These are phyloP conservation scores for Pleurozium schreberi DNA, from an alignment of 225 moss, liverwort and hornwort species.

Conservation along the genomic window DNA sequence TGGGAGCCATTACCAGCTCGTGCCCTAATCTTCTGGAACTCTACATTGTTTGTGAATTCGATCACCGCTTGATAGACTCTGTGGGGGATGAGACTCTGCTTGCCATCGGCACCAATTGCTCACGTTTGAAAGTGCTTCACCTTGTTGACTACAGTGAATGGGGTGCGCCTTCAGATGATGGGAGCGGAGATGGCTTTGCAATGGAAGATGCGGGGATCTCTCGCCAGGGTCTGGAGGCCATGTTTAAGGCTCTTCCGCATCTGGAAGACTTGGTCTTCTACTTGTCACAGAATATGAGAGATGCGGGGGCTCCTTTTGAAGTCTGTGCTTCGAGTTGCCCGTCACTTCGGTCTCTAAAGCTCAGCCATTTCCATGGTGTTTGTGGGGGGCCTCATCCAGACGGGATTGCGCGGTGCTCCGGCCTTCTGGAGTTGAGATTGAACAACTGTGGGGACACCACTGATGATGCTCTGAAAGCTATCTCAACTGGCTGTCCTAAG, in stretches of 20 bases:
- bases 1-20: slow-evolving; percentile 43
- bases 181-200: slow-evolving; percentile 45
- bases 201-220: slow-evolving; percentile 49
- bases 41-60: slow-evolving; percentile 72
- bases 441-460: slow-evolving; percentile 64
- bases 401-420: slow-evolving; percentile 53
- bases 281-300: slow-evolving; percentile 58
- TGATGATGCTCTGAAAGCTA: slow-evolving; percentile 33
- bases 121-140: slow-evolving; percentile 54
- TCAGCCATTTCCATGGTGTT: slow-evolving; percentile 78
- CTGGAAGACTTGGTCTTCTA: slow-evolving; percentile 57
- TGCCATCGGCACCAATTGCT: slow-evolving; percentile 48
- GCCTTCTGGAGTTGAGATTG: slow-evolving; percentile 43
- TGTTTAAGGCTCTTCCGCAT: slow-evolving; percentile 64
- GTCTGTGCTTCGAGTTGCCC: slow-evolving; percentile 47
- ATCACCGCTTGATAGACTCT: slow-evolving; percentile 57
- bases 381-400: slow-evolving; percentile 57
- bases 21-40: slow-evolving; percentile 69
- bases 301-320: slow-evolving; percentile 49
- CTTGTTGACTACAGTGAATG: slow-evolving; percentile 69
- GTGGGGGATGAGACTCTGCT: slow-evolving; percentile 57
- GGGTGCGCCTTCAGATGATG: slow-evolving; percentile 18
- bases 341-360: slow-evolving; percentile 47
- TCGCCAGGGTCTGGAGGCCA: slow-evolving; percentile 56
- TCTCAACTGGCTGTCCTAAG: slow-evolving; percentile 53